Evolutionary conservation across 306 rosid species (phyloP).

Genomic region (Erythrophleum fordii): DNA sequence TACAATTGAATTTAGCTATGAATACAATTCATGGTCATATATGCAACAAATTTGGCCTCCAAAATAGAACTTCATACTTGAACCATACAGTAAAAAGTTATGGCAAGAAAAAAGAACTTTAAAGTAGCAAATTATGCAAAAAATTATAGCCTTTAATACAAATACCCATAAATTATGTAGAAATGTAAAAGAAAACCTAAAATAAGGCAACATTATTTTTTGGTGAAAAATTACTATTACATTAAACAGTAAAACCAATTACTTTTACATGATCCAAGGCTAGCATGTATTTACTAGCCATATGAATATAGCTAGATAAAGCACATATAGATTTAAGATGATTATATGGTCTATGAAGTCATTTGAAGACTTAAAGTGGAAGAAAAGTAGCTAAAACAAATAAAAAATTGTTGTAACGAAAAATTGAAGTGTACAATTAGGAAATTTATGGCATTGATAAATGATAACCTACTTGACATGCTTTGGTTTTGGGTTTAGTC

Average conservation of each 20-base stretch:
- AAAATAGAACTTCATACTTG: no score
- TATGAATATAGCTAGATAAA: background rate
- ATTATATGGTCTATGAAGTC: background rate
- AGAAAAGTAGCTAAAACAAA: conserved; percentile 2
- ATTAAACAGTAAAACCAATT: background rate
- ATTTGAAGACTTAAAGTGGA: background rate
- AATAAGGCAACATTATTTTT: no score
- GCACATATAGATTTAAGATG: conserved; percentile 9
- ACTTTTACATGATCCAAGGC: background rate
- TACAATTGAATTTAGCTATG: conserved; percentile 60
- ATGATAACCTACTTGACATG: conserved; percentile 68
- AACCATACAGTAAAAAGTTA: no score
- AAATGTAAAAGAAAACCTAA: background rate
- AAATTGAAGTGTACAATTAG: conserved; percentile 1
- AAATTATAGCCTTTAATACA: no score
- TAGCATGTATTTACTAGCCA: background rate
- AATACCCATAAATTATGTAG: no score
- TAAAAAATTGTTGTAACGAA: background rate
- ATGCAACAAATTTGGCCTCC: no score
- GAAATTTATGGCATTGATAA: conserved; percentile 16
- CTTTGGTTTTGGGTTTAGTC: conserved; percentile 90
- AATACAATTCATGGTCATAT: no score
- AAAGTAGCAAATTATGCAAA: no score
- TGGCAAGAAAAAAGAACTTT: no score
- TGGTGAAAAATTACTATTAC: no score